A percentile compares a stretch with the other conserved stretches of the same genome.
Evolutionary conservation across 106 monocot species (phyloP).

Genomic region (Posidonia australis): DNA sequence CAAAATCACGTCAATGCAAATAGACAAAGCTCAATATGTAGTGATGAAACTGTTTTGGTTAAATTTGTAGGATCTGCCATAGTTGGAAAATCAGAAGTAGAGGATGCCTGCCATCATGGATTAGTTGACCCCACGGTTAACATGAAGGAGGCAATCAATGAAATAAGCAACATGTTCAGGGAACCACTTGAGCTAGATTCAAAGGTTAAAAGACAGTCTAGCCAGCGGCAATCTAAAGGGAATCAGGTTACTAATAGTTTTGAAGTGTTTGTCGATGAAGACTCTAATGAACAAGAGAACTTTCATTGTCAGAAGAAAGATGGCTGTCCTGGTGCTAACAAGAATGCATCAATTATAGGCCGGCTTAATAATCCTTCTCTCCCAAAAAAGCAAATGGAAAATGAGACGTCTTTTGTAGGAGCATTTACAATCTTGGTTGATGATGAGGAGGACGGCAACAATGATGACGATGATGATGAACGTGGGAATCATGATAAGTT

Average conservation of each 20-base stretch:
- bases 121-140: constrained; percentile 64
- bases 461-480: constrained; percentile 17
- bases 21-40: background rate
- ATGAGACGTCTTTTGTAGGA: constrained; percentile 29
- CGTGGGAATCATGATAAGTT: background rate
- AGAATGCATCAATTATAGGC: background rate
- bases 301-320: background rate
- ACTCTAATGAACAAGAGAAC: constrained; percentile 10
- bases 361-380: background rate
- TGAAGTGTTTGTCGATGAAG: constrained; percentile 42
- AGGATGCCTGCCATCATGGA: constrained; percentile 67
- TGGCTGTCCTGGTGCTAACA: background rate
- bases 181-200: constrained; percentile 48
- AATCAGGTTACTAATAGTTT: constrained; percentile 15
- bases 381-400: constrained; percentile 8
- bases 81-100: constrained; percentile 48
- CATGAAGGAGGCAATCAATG: constrained; percentile 65
- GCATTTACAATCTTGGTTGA: constrained; percentile 41
- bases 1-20: background rate
- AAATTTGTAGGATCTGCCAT: constrained; percentile 66
- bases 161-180: constrained; percentile 56
- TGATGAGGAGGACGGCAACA: constrained; percentile 18
- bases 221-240: constrained; percentile 14
- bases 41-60: constrained; percentile 32
- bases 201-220: constrained; percentile 26